phyloP scores from a whole-genome alignment of 441 rosid species.

The Theobroma grandiflorum region DNA sequence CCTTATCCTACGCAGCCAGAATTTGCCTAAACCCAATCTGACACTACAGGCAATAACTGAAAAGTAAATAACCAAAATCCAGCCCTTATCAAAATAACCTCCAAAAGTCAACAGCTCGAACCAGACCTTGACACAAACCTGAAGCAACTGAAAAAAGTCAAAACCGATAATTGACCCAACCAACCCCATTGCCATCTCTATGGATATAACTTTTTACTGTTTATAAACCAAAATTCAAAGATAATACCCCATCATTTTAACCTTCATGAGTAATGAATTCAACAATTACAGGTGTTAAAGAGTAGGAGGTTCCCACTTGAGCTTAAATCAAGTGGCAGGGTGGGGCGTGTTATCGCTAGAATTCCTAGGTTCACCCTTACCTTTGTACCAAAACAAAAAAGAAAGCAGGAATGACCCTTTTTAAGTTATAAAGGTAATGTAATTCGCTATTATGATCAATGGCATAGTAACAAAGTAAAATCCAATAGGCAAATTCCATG shows the following conservation, averaged over 20 bases:
- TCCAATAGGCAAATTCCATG: neutral
- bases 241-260: neutral
- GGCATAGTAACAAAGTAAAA: neutral
- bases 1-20: neutral
- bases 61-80: neutral
- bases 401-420: neutral
- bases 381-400: neutral
- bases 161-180: neutral
- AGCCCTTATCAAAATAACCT: too few relatives aligned
- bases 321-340: neutral
- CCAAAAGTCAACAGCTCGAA: neutral
- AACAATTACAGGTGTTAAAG: neutral
- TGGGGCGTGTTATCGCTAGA: neutral
- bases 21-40: too few relatives aligned
- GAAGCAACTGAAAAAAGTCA: neutral
- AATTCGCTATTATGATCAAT: neutral
- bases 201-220: neutral
- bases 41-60: neutral
- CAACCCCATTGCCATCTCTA: neutral
- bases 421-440: neutral
- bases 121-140: neutral
- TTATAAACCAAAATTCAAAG: constrained; percentile 12
- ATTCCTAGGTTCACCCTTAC: neutral
- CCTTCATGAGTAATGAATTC: neutral
- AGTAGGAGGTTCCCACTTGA: neutral